Evolutionary conservation across 192 early-diverging fungal genomes (phyloP).

Genomic region (Coemansia nantahalensis): DNA sequence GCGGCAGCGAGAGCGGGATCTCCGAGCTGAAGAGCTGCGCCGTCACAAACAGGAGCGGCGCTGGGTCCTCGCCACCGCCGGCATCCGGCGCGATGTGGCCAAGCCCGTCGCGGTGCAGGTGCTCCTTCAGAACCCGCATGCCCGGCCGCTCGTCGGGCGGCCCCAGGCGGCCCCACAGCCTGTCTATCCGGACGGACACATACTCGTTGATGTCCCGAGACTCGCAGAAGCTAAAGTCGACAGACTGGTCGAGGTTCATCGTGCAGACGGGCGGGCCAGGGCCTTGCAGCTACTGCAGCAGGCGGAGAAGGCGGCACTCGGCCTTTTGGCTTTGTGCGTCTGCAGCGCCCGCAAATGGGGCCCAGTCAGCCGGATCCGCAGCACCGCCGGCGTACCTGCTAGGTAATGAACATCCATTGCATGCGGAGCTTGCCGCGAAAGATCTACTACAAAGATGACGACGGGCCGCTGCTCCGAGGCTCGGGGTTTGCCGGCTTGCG

Average conservation of each 20-base stretch:
- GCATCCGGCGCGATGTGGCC: constrained; percentile 1
- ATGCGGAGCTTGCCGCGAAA: too few relatives aligned
- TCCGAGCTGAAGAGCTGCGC: constrained; percentile 46
- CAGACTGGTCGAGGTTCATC: constrained; percentile 51
- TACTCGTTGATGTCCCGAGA: constrained; percentile 47
- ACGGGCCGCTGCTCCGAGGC: too few relatives aligned
- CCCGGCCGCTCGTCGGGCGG: neutral
- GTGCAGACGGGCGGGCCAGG: too few relatives aligned
- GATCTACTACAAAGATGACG: too few relatives aligned
- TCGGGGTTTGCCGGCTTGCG: too few relatives aligned
- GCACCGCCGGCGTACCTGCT: too few relatives aligned
- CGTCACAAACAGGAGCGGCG: constrained; percentile 32
- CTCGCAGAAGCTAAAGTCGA: constrained; percentile 53
- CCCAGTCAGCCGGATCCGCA: too few relatives aligned
- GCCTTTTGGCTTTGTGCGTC: neutral
- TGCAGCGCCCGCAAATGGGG: neutral
- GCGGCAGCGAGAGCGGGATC: constrained; percentile 38
- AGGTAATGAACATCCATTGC: too few relatives aligned
- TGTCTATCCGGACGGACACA: constrained; percentile 45
- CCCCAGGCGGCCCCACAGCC: constrained; percentile 35
- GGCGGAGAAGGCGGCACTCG: too few relatives aligned
- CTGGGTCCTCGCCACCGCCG: neutral
- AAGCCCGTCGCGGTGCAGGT: constrained; percentile 20
- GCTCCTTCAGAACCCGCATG: constrained; percentile 28
- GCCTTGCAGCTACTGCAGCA: too few relatives aligned